Evolutionary conservation across 306 rosid genomes (phyloP).

Genomic region (Vigna nakashimae): DNA sequence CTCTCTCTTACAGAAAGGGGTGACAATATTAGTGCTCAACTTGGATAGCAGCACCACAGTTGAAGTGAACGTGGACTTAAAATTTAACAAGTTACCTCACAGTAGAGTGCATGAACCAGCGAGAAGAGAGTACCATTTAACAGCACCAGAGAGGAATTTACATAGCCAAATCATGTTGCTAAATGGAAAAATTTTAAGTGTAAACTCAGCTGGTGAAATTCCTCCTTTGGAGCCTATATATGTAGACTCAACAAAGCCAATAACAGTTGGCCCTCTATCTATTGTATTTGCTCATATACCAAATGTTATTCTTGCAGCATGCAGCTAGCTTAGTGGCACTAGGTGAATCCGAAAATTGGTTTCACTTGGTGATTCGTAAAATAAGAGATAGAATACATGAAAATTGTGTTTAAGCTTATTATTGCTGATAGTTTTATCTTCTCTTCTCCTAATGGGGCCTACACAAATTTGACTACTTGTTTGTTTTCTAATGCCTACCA

Average conservation of each 20-base stretch:
- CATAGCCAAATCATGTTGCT: slow-evolving; percentile 83
- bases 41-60: slow-evolving; percentile 61
- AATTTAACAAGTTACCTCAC: slow-evolving; percentile 38
- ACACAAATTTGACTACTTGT: background rate
- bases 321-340: slow-evolving; percentile 49
- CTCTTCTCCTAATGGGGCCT: slow-evolving; percentile 13
- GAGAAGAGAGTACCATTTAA: slow-evolving; percentile 87
- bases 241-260: slow-evolving; percentile 66
- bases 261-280: slow-evolving; percentile 71
- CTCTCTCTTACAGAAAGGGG: slow-evolving; percentile 69
- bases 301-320: slow-evolving; percentile 61
- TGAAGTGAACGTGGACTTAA: slow-evolving; percentile 48
- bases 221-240: slow-evolving; percentile 72
- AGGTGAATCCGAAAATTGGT: slow-evolving; percentile 53
- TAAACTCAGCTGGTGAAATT: slow-evolving; percentile 73
- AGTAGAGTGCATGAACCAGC: slow-evolving; percentile 24
- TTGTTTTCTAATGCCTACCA: slow-evolving; percentile 18
- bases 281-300: slow-evolving; percentile 90
- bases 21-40: slow-evolving; percentile 78
- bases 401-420: slow-evolving; percentile 32
- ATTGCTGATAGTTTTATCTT: background rate
- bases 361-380: slow-evolving; percentile 43
- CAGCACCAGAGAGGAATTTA: slow-evolving; percentile 66
- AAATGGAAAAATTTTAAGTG: slow-evolving; percentile 69
- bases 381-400: slow-evolving; percentile 44